phyloP scores from a whole-genome alignment of 1,284 basidiomycete species.

The Paramarasmius palmivorus region DNA sequence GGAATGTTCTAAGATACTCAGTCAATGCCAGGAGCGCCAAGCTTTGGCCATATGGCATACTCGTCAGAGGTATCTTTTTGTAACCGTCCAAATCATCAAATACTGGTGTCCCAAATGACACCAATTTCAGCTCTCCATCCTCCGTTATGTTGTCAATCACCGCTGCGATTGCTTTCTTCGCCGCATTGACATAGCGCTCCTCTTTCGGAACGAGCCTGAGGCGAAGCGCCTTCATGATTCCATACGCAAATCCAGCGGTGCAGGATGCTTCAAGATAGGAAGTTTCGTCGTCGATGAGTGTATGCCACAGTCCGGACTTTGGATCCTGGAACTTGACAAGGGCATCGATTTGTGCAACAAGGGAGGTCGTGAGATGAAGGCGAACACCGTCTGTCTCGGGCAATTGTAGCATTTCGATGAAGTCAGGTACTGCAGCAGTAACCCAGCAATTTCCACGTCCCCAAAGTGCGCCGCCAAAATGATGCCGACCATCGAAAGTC shows the following conservation, averaged over 20 bases:
- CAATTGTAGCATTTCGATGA: slow-evolving; percentile 53
- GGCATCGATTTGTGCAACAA: slow-evolving; percentile 55
- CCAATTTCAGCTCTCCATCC: slow-evolving; percentile 53
- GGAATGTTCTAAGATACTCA: slow-evolving; percentile 45
- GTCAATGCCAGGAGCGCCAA: slow-evolving; percentile 50
- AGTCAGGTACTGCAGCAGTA: slow-evolving; percentile 62
- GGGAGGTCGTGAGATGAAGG: slow-evolving; percentile 46
- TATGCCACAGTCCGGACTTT: slow-evolving; percentile 60
- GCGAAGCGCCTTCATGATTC: slow-evolving; percentile 57
- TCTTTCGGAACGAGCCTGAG: slow-evolving; percentile 45
- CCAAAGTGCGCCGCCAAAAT: slow-evolving; percentile 60
- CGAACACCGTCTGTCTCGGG: slow-evolving; percentile 44
- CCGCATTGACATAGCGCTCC: slow-evolving; percentile 43
- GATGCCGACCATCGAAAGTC: slow-evolving; percentile 52
- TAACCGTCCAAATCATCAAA: slow-evolving; percentile 57
- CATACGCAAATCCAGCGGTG: slow-evolving; percentile 64
- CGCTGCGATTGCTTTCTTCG: slow-evolving; percentile 51
- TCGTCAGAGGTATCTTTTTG: slow-evolving; percentile 56
- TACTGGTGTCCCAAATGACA: slow-evolving; percentile 62
- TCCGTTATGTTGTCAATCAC: slow-evolving; percentile 55
- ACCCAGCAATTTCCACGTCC: slow-evolving; percentile 70
- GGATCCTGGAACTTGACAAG: slow-evolving; percentile 51
- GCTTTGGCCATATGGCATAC: slow-evolving; percentile 69
- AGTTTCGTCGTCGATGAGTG: slow-evolving; percentile 55
- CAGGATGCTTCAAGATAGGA: slow-evolving; percentile 63